Conservation (phyloP, 2,329 filamentous ascomycete species). For the Aspergillus sp. region DNA sequence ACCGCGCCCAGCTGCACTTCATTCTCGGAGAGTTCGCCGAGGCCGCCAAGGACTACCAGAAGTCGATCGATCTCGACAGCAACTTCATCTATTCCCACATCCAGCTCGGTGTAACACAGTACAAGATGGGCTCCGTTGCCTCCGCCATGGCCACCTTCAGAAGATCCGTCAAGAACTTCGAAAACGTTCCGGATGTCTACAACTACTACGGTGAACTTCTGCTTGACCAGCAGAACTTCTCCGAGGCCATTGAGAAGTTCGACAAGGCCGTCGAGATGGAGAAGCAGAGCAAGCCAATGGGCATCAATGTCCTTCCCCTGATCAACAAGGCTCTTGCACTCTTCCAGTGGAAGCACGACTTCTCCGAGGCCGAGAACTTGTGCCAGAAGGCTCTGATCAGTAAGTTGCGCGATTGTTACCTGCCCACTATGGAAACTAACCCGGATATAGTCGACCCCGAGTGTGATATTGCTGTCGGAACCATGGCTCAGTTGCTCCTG, state of each 20-base stretch:
- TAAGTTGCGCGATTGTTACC: constrained; percentile 48
- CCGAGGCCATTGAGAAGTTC: constrained; percentile 95
- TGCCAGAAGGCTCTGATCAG: constrained; percentile 97
- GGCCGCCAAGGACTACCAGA: constrained; percentile 97
- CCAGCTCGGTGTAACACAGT: constrained; percentile 96
- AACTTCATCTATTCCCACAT: constrained; percentile 99
- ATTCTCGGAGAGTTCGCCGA: constrained; percentile 91
- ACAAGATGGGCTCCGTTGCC: constrained; percentile 98
- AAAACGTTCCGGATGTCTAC: constrained; percentile 93
- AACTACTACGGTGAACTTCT: constrained; percentile 99
- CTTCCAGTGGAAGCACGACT: constrained; percentile 98
- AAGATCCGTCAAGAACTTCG: constrained; percentile 96
- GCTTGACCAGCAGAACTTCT: constrained; percentile 91
- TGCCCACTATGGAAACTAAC: constrained; percentile 10
- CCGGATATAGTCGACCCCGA: constrained; percentile 79
- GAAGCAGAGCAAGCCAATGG: constrained; percentile 85
- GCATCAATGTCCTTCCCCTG: constrained; percentile 94
- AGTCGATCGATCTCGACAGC: constrained; percentile 93
- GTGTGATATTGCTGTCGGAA: constrained; percentile 97
- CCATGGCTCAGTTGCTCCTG: constrained; percentile 94
- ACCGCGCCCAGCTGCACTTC: constrained; percentile 96
- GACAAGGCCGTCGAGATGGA: constrained; percentile 99
- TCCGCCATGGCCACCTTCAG: constrained; percentile 98
- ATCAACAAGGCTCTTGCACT: constrained; percentile 98
- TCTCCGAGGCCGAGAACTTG: constrained; percentile 86